Evolutionary conservation across 768 basidiomycete genomes (phyloP), one percentile per base, ranked within the genome.

Genomic region (Auriscalpium vulgare): DNA sequence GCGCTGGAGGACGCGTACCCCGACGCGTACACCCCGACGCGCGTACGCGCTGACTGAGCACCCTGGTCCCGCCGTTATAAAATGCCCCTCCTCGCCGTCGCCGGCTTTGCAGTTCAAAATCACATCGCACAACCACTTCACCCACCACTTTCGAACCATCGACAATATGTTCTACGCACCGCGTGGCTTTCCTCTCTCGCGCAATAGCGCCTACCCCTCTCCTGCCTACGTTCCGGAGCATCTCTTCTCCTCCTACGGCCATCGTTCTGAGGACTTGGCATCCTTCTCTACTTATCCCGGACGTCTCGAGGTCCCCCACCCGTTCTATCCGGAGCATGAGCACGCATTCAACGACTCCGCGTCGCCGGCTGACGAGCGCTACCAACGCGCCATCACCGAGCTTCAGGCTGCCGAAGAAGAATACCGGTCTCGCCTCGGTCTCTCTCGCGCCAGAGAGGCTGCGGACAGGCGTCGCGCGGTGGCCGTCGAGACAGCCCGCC

Each of bases 381-480:
- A 60, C 53, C 61, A 53, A 34, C 56, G 50, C 43, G 56, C 59
- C 1, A 47, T 62, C 36, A 37, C 43, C 5, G 56, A 56, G 35
- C 47, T 58, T 17, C 38, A 53, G 14, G 45, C 43, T 3, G 59
- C 56, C 2, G 56, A 57, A 36, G 44, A 61, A 13, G 56, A 62
- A 40, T 61, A 59, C 45, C 3, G 14, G 11, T 13, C 47, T 19
- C 36, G 44, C 9, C 43, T 21, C 4, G 4, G 37, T 2, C n/a
- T 55, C 34, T 21, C 38, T 13, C 54, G 56, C 8, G 37, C 48
- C 8, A 48, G 57, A 14, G 55, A 52, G 21, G 47, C 54, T 44
- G n/a, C 51, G 10, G 38, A 47, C 48, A 53, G 47, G 8, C 53
- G 43, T 8, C 50, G 51, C 37, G 47, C 50, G 45, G 45, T 29